Base-by-base conservation (phyloP, 441 rosid genomes). In the Populus hybrid region DNA sequence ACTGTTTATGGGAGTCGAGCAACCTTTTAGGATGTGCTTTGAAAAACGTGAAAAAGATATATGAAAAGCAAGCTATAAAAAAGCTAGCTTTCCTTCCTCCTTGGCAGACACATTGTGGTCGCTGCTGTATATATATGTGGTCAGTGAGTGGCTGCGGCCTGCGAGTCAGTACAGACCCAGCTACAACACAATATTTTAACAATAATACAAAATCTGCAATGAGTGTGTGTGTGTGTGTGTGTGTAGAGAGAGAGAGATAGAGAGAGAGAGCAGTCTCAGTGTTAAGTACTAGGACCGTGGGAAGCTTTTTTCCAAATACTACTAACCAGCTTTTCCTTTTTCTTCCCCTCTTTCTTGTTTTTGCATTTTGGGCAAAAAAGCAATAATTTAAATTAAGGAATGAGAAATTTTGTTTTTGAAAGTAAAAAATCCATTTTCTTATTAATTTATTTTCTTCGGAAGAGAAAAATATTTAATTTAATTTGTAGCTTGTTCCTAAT, bases 1-100 rank as follows among this genome's bases (percentile, higher is more conserved):
- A 69, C 89, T 73, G 75, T 77, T 74, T 84, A 81, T 80, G 76
- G 82, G 78, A 80, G 75, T 80, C 82, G 69, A 80, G 75, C 68
- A 78, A 10, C 68, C 68, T 74, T 80, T 79, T 30, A 57, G 36
- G 63, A 12, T 32, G 46, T 71, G 78, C 80, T 77, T 82, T 74
- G 57, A 80, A 63, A 46, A 63, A 63, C 24, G 26, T 10, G 26
- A 63, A 63, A 63, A 69, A 80, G 71, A 69, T 21, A 73, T 35
- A 23, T 28, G 23, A 40, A 57, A 70, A 50, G 69, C 16, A 21
- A 63, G 66, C 66, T 21, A 40, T 11, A 77, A 50, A 23, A 63
- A 63, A 4, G 4, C 66, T 63, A 63, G 66, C 28, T 28, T 21
- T 63, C 11, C 23, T n/a, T 8, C 65, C 26, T 59, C 66, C 14